A percentile compares a stretch with the other conserved stretches of the same genome.
These are phyloP conservation scores for Lecanicillium sp. DNA, from an alignment of 2,329 filamentous ascomycete species.

Conservation along the genomic window DNA sequence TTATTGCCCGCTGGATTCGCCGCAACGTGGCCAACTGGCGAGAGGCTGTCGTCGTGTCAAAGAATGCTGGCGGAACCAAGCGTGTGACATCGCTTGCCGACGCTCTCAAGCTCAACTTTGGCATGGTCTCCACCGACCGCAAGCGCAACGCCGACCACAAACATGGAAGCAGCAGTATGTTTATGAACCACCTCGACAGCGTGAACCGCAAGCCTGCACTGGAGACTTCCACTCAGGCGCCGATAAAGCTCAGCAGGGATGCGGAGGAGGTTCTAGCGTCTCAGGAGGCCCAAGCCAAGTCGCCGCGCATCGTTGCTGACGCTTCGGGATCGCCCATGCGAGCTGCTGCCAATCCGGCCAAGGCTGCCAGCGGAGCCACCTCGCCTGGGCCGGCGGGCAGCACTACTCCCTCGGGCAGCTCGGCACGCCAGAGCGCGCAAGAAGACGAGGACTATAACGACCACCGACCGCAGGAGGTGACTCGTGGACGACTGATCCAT, in stretches of 20 bases:
- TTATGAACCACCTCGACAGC: slow-evolving; percentile 61
- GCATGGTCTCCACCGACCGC: slow-evolving; percentile 84
- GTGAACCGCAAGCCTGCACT: slow-evolving; percentile 39
- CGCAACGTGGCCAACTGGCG: slow-evolving; percentile 82
- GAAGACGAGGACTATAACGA: slow-evolving; percentile 59
- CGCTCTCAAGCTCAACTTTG: slow-evolving; percentile 93
- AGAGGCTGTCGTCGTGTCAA: slow-evolving; percentile 92
- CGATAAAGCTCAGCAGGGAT: slow-evolving; percentile 13
- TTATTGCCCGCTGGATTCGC: slow-evolving; percentile 92
- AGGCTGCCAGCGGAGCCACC: background rate
- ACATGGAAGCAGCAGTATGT: slow-evolving; percentile 58
- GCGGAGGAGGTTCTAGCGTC: slow-evolving; percentile 16
- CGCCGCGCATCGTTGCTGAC: slow-evolving; percentile 4
- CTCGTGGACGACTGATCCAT: slow-evolving; percentile 82
- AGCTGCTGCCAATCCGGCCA: slow-evolving; percentile 2
- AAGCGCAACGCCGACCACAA: slow-evolving; percentile 55
- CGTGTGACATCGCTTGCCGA: slow-evolving; percentile 93
- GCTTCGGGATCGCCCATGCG: slow-evolving; percentile 8
- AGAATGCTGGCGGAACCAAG: slow-evolving; percentile 96
- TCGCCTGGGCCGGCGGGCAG: slow-evolving; percentile 3
- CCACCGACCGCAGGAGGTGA: slow-evolving; percentile 78
- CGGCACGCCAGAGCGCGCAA: slow-evolving; percentile 20
- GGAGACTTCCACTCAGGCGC: slow-evolving; percentile 21
- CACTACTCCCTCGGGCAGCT: slow-evolving; percentile 9
- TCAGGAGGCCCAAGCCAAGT: slow-evolving; percentile 9